These are phyloP conservation scores for Lecanicillium sp. DNA, from an alignment of 2,329 filamentous ascomycete species.

Conservation along the genomic window DNA sequence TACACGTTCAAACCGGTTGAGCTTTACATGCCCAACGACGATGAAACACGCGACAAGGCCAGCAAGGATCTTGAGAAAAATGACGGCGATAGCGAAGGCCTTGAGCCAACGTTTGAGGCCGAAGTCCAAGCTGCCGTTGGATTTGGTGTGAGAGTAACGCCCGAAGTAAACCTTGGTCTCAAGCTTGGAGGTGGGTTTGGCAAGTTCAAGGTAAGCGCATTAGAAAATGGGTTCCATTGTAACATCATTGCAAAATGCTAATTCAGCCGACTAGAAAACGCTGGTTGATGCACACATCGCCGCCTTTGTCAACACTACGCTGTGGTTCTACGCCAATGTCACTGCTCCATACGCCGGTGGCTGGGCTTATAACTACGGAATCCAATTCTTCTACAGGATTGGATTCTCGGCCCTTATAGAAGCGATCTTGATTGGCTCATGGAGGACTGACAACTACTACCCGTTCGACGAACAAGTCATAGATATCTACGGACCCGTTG, in stretches of 20 bases:
- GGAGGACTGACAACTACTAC: not conserved
- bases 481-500: not conserved
- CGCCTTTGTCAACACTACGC: not conserved
- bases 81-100: not conserved
- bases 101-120: conserved; percentile 10
- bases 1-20: not conserved
- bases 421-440: not conserved
- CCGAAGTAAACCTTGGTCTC: conserved; percentile 12
- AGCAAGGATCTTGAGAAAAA: not conserved
- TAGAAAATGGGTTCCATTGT: too few species aligned
- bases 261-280: not conserved
- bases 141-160: conserved; percentile 3
- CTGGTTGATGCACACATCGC: not conserved
- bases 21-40: not conserved
- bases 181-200: conserved; percentile 9
- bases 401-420: not conserved
- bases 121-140: conserved; percentile 6
- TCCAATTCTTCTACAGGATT: not conserved
- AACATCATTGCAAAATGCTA: not conserved
- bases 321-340: not conserved
- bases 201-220: not conserved
- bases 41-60: not conserved
- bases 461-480: not conserved
- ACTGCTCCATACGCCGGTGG: not conserved
- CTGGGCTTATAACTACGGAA: not conserved